Conservation (phyloP, 345 rosid genomes). For the Populus euphratica region DNA sequence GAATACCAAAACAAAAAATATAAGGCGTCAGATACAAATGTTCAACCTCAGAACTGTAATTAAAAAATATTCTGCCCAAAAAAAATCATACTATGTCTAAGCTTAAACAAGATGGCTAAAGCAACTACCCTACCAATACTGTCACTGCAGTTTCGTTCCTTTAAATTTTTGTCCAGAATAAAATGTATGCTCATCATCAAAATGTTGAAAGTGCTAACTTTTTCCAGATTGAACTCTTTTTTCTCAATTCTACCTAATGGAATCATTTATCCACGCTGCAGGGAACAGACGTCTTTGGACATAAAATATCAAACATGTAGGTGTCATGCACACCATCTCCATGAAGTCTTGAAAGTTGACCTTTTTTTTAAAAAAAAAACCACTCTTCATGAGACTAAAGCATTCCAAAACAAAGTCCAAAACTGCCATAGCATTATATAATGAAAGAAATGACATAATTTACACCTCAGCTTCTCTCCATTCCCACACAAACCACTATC, state of each 20-base stretch:
- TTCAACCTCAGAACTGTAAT: background rate
- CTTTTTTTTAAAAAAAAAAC: background rate
- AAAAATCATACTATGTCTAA: background rate
- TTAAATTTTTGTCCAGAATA: background rate
- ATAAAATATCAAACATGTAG: background rate
- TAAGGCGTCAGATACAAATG: background rate
- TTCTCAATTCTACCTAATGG: background rate
- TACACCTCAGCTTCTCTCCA: background rate
- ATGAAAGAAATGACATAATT: background rate
- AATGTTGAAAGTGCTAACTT: background rate
- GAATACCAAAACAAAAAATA: background rate
- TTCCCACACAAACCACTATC: background rate
- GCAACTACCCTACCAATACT: background rate
- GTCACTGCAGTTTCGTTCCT: background rate
- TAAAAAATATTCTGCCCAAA: background rate
- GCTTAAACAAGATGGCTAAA: slow-evolving; percentile 4
- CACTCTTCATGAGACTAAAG: background rate
- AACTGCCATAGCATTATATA: background rate
- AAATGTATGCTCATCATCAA: background rate
- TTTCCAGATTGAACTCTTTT: background rate
- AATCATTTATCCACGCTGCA: background rate
- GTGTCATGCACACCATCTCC: background rate
- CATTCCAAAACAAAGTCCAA: background rate
- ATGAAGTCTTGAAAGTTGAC: background rate
- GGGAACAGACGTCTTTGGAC: background rate